A percentile compares a stretch with the other conserved stretches of the same genome.
Conservation (phyloP, 2,329 filamentous ascomycete genomes). For the Dothistroma septosporum region DNA sequence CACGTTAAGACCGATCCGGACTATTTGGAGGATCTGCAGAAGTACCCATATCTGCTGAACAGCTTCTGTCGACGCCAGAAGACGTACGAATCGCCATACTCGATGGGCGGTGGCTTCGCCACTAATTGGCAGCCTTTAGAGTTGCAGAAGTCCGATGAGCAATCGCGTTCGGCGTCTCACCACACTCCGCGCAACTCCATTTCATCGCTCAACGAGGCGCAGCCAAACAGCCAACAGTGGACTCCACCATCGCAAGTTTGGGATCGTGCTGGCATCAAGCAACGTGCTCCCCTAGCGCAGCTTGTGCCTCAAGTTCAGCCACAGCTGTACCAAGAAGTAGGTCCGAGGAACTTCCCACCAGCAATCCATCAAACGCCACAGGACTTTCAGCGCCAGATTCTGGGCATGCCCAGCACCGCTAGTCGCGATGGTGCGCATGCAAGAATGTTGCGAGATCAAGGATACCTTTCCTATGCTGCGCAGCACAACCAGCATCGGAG, state of each 20-base stretch:
- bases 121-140: slow-evolving; percentile 37
- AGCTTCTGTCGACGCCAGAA: slow-evolving; percentile 43
- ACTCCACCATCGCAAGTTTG: slow-evolving; percentile 36
- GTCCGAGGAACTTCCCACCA: slow-evolving; percentile 11
- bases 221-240: slow-evolving; percentile 30
- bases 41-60: slow-evolving; percentile 46
- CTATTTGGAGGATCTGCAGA: slow-evolving; percentile 42
- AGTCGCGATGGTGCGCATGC: slow-evolving; percentile 34
- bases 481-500: slow-evolving; percentile 15
- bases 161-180: slow-evolving; percentile 10
- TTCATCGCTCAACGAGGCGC: slow-evolving; percentile 16
- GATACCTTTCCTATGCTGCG: slow-evolving; percentile 22
- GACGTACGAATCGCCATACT: slow-evolving; percentile 47
- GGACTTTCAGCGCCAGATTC: slow-evolving; percentile 39
- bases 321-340: slow-evolving; percentile 16
- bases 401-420: slow-evolving; percentile 30
- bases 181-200: slow-evolving; percentile 30
- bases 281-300: slow-evolving; percentile 18
- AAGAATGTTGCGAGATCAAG: slow-evolving; percentile 33
- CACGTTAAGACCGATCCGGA: slow-evolving; percentile 31
- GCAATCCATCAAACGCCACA: slow-evolving; percentile 39
- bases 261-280: slow-evolving; percentile 22
- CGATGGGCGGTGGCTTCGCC: slow-evolving; percentile 40
- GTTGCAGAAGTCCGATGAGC: slow-evolving; percentile 16
- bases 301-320: slow-evolving; percentile 13